phyloP scores from a whole-genome alignment of 768 basidiomycete genomes.

The Amanita rimosa region DNA sequence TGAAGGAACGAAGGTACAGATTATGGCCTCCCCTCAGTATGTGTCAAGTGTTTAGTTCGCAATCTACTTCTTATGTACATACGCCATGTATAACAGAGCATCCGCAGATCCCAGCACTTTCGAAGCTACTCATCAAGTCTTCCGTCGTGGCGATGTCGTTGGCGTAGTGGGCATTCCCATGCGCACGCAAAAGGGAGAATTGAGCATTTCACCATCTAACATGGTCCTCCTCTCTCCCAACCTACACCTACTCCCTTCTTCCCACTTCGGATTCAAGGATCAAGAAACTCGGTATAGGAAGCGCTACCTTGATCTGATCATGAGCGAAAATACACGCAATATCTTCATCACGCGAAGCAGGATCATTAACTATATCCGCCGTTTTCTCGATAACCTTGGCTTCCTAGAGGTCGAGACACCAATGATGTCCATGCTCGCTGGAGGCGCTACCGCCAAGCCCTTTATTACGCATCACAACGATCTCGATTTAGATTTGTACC shows the following conservation, averaged over 20 bases:
- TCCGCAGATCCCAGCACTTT: slow-evolving; percentile 55
- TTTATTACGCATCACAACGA: slow-evolving; percentile 99
- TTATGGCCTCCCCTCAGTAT: slow-evolving; percentile 83
- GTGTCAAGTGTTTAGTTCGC: slow-evolving; percentile 14
- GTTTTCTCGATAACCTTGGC: slow-evolving; percentile 80
- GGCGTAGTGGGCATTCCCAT: slow-evolving; percentile 84
- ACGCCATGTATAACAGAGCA: slow-evolving; percentile 32
- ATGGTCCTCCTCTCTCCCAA: slow-evolving; percentile 92
- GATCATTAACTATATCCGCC: slow-evolving; percentile 88
- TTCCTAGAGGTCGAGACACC: slow-evolving; percentile 99
- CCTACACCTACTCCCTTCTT: slow-evolving; percentile 88
- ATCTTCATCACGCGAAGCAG: slow-evolving; percentile 85
- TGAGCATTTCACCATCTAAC: slow-evolving; percentile 73
- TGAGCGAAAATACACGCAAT: slow-evolving; percentile 81
- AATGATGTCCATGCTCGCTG: slow-evolving; percentile 93
- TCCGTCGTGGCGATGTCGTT: slow-evolving; percentile 94
- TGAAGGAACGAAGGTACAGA: slow-evolving; percentile 89
- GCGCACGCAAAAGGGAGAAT: slow-evolving; percentile 91
- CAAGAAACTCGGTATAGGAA: slow-evolving; percentile 97
- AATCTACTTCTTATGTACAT: not conserved
- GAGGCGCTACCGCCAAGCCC: slow-evolving; percentile 97
- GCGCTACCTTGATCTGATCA: slow-evolving; percentile 96
- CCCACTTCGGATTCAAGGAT: slow-evolving; percentile 92
- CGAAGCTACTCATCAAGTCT: slow-evolving; percentile 63
- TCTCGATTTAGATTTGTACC: slow-evolving; percentile 89